Percentiles rank a stretch among this genome's conserved stretches.
These are phyloP conservation scores for Pichia sp. DNA, from an alignment of 1,139 yeast genomes.

Conservation along the genomic window DNA sequence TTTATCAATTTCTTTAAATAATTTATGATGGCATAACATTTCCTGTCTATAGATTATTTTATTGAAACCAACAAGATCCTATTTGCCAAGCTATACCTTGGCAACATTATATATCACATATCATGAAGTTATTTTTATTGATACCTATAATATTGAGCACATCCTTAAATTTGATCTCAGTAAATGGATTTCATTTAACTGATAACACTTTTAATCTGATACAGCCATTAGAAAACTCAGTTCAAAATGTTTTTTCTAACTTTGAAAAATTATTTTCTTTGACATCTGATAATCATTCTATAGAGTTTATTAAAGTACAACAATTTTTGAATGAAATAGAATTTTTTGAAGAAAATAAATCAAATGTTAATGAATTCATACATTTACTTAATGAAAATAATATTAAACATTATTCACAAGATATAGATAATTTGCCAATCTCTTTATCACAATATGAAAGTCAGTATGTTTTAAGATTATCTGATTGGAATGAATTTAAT, in stretches of 20 bases:
- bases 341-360: background rate
- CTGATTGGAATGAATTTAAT: conserved; percentile 18
- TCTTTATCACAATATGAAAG: conserved; percentile 36
- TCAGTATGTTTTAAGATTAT: conserved; percentile 47
- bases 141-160: background rate
- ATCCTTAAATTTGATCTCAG: background rate
- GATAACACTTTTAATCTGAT: background rate
- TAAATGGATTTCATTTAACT: background rate
- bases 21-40: no score
- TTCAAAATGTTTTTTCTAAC: background rate
- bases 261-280: no score
- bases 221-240: background rate
- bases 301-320: background rate
- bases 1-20: no score
- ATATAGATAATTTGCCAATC: conserved; percentile 1
- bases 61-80: no score
- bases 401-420: conserved; percentile 6
- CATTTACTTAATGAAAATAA: conserved; percentile 1
- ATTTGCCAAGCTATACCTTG: no score
- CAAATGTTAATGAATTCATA: background rate
- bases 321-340: conserved; percentile 2
- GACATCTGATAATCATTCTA: background rate
- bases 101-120: background rate
- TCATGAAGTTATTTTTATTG: background rate
- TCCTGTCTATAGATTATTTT: no score